Evolutionary conservation across 306 rosid genomes (phyloP).

Genomic region (Vigna radiata): DNA sequence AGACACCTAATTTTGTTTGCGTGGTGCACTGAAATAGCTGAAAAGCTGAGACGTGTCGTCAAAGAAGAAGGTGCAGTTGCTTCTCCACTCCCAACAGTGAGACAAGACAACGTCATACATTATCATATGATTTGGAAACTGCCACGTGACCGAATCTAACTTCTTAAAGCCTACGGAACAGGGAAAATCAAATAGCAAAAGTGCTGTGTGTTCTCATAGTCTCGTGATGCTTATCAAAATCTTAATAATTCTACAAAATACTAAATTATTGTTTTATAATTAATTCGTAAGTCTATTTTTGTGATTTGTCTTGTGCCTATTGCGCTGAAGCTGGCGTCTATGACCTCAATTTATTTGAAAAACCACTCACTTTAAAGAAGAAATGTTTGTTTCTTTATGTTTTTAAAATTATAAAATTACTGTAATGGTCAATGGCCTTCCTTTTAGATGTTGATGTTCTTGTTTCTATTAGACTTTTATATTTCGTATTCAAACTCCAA

Average conservation of each 20-base stretch:
- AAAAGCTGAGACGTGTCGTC: slow-evolving; percentile 45
- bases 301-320: slow-evolving; percentile 12
- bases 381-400: slow-evolving; percentile 19
- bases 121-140: not conserved
- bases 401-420: not conserved
- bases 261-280: not conserved
- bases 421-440: slow-evolving; percentile 12
- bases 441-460: not conserved
- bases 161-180: slow-evolving; percentile 2
- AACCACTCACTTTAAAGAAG: not conserved
- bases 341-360: slow-evolving; percentile 6
- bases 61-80: not conserved
- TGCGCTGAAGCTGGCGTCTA: slow-evolving; percentile 38
- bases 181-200: not conserved
- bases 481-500: not conserved
- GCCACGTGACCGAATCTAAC: slow-evolving; percentile 46
- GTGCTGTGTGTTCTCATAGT: not conserved
- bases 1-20: slow-evolving; percentile 10
- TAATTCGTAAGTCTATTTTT: not conserved
- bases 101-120: slow-evolving; percentile 10
- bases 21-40: not conserved
- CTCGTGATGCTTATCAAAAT: slow-evolving; percentile 3
- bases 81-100: not conserved
- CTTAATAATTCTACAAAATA: not conserved
- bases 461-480: slow-evolving; percentile 22